Base-by-base conservation (phyloP, 2,329 filamentous ascomycete species). In the Venturia nashicola region DNA sequence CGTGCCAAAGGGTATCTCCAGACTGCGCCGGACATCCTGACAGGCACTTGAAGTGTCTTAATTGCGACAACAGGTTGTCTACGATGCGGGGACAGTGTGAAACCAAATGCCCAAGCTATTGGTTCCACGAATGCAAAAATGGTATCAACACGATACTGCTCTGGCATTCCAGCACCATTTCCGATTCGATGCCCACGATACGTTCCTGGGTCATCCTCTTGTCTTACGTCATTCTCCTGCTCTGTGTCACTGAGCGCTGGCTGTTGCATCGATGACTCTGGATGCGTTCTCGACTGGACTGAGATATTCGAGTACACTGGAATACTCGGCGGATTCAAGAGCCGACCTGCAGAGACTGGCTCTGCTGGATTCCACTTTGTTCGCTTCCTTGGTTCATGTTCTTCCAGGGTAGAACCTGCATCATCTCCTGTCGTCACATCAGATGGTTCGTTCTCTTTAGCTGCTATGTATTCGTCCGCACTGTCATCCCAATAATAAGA, bases 401-500 rank as follows among this genome's bases (percentile, higher is more conserved):
- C 16, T 11, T 62, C 61, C 36, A 23, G 11, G 2, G 8, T 18
- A n/a, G 42, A 23, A 1, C 36, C 18, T 23, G 23, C 34, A 14
- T 62, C 44, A 36, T 23, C 62, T 40, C 23, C 36, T 61, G n/a
- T 32, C 36, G 55, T 27, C 36, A 43, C 2, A 61, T 63, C 34
- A 18, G 54, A 27, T 32, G n/a, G 5, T 18, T 39, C 40, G 1
- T 48, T 39, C 54, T 42, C 42, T 20, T 67, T 67, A 6, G 72
- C 69, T 20, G 73, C 70, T 51, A 78, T 78, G 70, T 85, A 85
- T 39, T 84, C 72, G 67, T 87, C 84, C 59, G 81, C 70, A 65
- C 79, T 83, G 46, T 76, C 77, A 69, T 87, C 84, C 84, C 84
- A 87, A 69, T 85, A 86, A 67, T 83, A 81, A 18, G 82, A 76